phyloP scores from a whole-genome alignment of 495 filamentous ascomycete species.

The Aspergillus conjunctus region DNA sequence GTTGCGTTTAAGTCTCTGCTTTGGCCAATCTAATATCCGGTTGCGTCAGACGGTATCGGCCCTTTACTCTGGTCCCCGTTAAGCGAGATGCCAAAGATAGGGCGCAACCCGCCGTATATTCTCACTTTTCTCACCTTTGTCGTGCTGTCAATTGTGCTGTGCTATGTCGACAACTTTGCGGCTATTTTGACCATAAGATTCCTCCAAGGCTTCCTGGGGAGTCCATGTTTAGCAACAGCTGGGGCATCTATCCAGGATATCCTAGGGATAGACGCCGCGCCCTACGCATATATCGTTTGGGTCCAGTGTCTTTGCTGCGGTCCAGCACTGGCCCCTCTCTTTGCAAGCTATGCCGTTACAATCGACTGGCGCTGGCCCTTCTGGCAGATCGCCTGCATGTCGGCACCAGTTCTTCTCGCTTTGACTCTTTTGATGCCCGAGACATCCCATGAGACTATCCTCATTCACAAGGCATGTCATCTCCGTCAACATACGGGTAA shows the following conservation, averaged over 20 bases:
- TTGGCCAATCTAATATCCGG: not conserved
- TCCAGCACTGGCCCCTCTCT: constrained; percentile 32
- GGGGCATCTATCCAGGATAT: constrained; percentile 60
- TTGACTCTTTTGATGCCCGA: constrained; percentile 52
- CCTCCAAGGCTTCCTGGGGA: constrained; percentile 52
- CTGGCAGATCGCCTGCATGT: constrained; percentile 43
- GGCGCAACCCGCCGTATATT: constrained; percentile 50
- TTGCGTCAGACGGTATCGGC: constrained; percentile 33
- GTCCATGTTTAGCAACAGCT: constrained; percentile 50
- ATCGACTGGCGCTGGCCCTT: constrained; percentile 48
- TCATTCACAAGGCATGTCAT: constrained; percentile 54
- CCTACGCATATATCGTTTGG: constrained; percentile 42
- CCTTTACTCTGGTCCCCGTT: constrained; percentile 49
- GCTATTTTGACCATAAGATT: constrained; percentile 50
- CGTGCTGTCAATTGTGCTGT: constrained; percentile 37
- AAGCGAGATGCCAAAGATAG: constrained; percentile 47
- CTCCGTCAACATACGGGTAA: constrained; percentile 43
- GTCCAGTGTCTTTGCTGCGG: constrained; percentile 36
- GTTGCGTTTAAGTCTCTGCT: not conserved
- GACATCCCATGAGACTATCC: constrained; percentile 57
- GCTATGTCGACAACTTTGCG: constrained; percentile 34
- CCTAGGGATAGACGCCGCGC: constrained; percentile 23
- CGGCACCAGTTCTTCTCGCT: constrained; percentile 30
- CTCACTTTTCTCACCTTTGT: constrained; percentile 48
- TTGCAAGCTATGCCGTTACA: constrained; percentile 40